Percentiles rank a stretch among this genome's conserved stretches.
Conservation (phyloP, 1,284 basidiomycete species). For the Uromyces viciae-fabae region DNA sequence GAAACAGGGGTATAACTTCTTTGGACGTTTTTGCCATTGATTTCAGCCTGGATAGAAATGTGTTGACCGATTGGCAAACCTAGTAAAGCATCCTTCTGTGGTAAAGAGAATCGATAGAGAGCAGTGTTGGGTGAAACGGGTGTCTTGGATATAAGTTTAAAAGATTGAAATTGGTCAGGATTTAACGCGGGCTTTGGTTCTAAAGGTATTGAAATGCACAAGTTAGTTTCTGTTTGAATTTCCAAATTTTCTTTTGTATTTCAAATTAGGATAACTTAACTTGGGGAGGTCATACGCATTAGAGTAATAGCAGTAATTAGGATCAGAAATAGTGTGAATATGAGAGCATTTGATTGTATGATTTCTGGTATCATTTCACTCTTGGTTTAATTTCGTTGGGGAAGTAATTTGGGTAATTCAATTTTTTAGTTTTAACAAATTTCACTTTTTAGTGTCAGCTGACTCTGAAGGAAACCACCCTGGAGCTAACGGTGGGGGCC, state of each 20-base stretch:
- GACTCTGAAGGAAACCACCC: no score
- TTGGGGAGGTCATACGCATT: no score
- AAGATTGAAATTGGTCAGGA: slow-evolving; percentile 73
- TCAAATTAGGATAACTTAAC: not conserved
- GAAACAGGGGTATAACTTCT: slow-evolving; percentile 93
- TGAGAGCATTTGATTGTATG: no score
- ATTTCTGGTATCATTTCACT: no score
- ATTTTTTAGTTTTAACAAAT: no score
- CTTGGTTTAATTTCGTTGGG: no score
- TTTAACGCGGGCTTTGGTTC: slow-evolving; percentile 64
- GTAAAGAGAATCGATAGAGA: slow-evolving; percentile 87
- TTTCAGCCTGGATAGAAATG: slow-evolving; percentile 83
- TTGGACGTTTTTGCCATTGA: slow-evolving; percentile 82
- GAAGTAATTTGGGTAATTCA: no score
- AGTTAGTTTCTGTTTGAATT: no score
- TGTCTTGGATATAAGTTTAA: slow-evolving; percentile 75
- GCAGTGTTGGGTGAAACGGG: slow-evolving; percentile 91
- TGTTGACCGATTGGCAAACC: slow-evolving; percentile 96
- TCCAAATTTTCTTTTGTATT: not conserved
- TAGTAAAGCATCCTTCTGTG: slow-evolving; percentile 68
- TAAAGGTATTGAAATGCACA: not conserved
- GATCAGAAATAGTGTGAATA: no score
- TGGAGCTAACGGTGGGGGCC: no score
- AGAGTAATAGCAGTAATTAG: no score
- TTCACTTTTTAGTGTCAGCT: no score